A percentile compares a stretch with the other conserved stretches of the same genome.
Evolutionary conservation across 768 basidiomycete species (phyloP).

Genomic region (Phaeotremella fagi): DNA sequence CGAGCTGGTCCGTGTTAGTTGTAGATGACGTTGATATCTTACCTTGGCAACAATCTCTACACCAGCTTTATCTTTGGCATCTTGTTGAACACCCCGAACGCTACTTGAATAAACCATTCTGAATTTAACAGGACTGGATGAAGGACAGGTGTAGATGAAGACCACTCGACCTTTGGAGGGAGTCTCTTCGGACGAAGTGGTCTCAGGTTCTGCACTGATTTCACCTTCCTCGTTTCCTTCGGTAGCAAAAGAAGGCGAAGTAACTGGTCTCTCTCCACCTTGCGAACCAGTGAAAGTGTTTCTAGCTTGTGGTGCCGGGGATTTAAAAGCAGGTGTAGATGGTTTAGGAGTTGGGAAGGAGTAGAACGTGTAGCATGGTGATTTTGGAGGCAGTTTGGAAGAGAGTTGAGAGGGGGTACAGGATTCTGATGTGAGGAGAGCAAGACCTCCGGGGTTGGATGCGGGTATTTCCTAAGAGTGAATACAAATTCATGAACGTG

Average conservation of each 20-base stretch:
- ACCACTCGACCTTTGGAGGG: constrained; percentile 50
- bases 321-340: constrained; percentile 6
- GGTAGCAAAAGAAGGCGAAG: constrained; percentile 3
- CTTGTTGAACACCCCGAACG: constrained; percentile 56
- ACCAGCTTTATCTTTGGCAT: constrained; percentile 55
- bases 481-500: not conserved
- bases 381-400: constrained; percentile 35
- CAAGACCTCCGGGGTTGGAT: constrained; percentile 11
- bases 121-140: constrained; percentile 69
- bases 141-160: constrained; percentile 89
- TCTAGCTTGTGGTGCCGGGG: constrained; percentile 4
- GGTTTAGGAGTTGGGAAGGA: constrained; percentile 41
- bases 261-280: constrained; percentile 28
- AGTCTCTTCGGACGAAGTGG: not conserved
- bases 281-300: constrained; percentile 36
- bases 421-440: constrained; percentile 27
- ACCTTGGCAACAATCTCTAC: constrained; percentile 52
- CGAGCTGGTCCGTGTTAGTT: constrained; percentile 56
- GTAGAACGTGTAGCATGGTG: constrained; percentile 46
- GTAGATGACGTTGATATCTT: constrained; percentile 17
- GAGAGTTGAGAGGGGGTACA: constrained; percentile 35
- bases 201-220: not conserved
- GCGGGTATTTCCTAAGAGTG: constrained; percentile 32
- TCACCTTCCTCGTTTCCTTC: not conserved
- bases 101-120: constrained; percentile 86